These are phyloP conservation scores for Rugosomyces carneus DNA, from an alignment of 1,284 basidiomycete genomes.

Conservation along the genomic window DNA sequence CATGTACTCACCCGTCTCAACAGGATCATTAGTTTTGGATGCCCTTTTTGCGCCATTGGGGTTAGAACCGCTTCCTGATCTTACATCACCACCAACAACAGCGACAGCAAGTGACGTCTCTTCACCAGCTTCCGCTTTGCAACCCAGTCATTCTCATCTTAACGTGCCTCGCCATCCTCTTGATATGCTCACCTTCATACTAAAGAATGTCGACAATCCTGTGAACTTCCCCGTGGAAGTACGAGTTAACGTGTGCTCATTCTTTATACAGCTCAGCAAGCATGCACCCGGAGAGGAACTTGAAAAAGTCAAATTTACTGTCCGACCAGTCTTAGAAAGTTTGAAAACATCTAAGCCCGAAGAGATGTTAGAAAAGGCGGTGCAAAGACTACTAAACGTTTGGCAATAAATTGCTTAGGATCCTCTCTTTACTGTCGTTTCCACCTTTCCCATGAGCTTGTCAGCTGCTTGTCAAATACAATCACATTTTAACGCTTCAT, in stretches of 20 bases:
- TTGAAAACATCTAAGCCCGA: constrained; percentile 36
- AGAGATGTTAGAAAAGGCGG: constrained; percentile 38
- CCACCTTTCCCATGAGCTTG: background rate
- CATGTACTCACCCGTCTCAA: constrained; percentile 14
- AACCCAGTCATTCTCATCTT: constrained; percentile 33
- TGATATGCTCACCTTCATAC: constrained; percentile 57
- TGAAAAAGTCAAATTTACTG: constrained; percentile 41
- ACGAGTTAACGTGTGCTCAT: constrained; percentile 64
- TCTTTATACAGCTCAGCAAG: constrained; percentile 58
- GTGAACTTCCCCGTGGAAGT: constrained; percentile 61
- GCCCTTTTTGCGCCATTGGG: constrained; percentile 44
- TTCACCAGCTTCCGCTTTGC: constrained; percentile 37
- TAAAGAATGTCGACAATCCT: constrained; percentile 50
- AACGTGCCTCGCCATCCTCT: constrained; percentile 46
- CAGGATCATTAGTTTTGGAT: constrained; percentile 58
- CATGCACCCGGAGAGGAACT: constrained; percentile 43
- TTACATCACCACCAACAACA: constrained; percentile 31
- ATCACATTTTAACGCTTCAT: no score
- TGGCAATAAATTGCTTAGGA: constrained; percentile 30
- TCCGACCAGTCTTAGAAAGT: constrained; percentile 46
- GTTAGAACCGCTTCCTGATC: constrained; percentile 28
- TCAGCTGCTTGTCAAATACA: background rate
- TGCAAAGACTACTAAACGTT: constrained; percentile 37
- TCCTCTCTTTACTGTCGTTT: background rate
- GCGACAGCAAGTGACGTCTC: constrained; percentile 33